Evolutionary conservation across 2,329 filamentous ascomycete genomes (phyloP).

Genomic region (Lasiodiplodia theobromae): DNA sequence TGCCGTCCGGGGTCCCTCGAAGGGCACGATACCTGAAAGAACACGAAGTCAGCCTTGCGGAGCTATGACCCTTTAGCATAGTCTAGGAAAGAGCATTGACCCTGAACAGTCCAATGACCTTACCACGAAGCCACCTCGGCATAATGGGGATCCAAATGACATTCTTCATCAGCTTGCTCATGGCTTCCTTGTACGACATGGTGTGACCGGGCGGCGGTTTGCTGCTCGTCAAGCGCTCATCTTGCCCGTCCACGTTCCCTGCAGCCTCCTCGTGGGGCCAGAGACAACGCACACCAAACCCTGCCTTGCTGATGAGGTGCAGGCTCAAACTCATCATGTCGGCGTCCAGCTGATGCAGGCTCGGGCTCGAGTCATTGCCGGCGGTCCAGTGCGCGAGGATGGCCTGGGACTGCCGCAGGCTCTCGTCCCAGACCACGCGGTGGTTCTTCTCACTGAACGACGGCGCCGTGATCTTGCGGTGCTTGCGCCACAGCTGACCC

Average conservation of each 20-base stretch:
- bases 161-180: conserved; percentile 68
- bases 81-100: not conserved
- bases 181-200: conserved; percentile 70
- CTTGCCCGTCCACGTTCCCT: conserved; percentile 39
- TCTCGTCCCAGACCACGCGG: conserved; percentile 69
- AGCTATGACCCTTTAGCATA: too few relatives aligned
- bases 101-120: conserved; percentile 35
- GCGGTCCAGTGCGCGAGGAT: conserved; percentile 43
- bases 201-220: conserved; percentile 47
- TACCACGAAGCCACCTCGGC: conserved; percentile 64
- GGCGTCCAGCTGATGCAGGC: conserved; percentile 63
- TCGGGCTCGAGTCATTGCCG: conserved; percentile 40
- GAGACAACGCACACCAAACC: conserved; percentile 68
- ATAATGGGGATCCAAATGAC: conserved; percentile 68
- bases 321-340: conserved; percentile 71
- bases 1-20: conserved; percentile 28
- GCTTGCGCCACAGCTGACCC: conserved; percentile 72
- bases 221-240: conserved; percentile 41
- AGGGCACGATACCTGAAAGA: conserved; percentile 16
- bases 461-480: conserved; percentile 74
- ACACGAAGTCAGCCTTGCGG: conserved; percentile 11
- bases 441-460: conserved; percentile 82
- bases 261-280: conserved; percentile 66
- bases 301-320: conserved; percentile 71
- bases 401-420: conserved; percentile 64